Evolutionary conservation across 2,329 filamentous ascomycete genomes (phyloP).

Genomic region (Trichocomaceae sp.): DNA sequence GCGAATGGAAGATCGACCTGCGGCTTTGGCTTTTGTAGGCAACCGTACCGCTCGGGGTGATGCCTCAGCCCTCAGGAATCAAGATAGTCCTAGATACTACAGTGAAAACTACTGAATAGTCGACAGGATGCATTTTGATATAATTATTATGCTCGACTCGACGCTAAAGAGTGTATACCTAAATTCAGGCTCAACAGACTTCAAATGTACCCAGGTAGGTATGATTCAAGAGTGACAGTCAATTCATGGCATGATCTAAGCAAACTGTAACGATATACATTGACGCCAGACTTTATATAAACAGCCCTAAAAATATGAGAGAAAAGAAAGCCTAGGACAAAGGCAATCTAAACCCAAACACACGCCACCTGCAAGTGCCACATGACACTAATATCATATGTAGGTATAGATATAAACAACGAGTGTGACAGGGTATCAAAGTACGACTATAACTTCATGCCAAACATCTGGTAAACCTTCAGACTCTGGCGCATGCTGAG

Average conservation of each 20-base stretch:
- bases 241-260: neutral
- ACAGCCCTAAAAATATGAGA: no score
- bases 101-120: no score
- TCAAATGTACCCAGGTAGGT: no score
- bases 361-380: no score
- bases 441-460: slow-evolving; percentile 79
- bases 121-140: no score
- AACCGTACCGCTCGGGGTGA: neutral
- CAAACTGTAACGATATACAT: neutral
- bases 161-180: no score
- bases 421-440: slow-evolving; percentile 21
- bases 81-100: no score
- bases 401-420: slow-evolving; percentile 38
- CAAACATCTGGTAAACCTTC: slow-evolving; percentile 80
- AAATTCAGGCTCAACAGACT: no score
- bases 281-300: neutral
- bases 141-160: no score
- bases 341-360: neutral
- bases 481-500: slow-evolving; percentile 86
- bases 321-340: neutral
- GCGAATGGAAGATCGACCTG: no score
- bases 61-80: no score
- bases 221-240: no score
- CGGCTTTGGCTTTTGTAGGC: neutral
- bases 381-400: neutral